Evolutionary conservation across 441 rosid genomes (phyloP).

Genomic region (Capsella rubella): DNA sequence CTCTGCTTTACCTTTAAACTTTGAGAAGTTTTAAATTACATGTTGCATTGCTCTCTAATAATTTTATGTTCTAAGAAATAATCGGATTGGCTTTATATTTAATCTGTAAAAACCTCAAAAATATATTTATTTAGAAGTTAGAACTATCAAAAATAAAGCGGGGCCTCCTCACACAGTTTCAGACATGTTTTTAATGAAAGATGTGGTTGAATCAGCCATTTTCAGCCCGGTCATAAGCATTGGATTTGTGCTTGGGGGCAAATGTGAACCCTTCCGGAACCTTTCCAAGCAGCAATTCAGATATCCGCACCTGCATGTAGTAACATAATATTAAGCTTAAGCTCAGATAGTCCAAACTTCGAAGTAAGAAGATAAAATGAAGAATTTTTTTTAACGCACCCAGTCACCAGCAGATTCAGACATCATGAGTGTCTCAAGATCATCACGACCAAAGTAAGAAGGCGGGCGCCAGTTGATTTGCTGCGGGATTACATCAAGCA

Average conservation of each 20-base stretch:
- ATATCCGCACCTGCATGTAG: conserved; percentile 68
- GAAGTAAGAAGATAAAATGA: neutral
- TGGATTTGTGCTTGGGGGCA: conserved; percentile 94
- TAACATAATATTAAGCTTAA: conserved; percentile 2
- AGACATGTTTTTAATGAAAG: conserved; percentile 4
- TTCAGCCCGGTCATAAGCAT: conserved; percentile 87
- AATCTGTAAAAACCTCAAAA: neutral
- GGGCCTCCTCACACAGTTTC: conserved; percentile 6
- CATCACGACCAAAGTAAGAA: conserved; percentile 86
- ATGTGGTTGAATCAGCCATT: conserved; percentile 63
- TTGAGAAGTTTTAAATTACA: neutral
- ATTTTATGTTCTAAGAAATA: neutral
- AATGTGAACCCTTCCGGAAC: conserved; percentile 92
- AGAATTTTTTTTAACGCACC: conserved; percentile 51
- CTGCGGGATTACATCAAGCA: conserved; percentile 86
- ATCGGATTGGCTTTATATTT: neutral
- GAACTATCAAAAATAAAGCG: neutral
- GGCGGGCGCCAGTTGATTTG: conserved; percentile 93
- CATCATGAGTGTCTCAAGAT: conserved; percentile 92
- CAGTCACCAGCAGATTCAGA: conserved; percentile 97
- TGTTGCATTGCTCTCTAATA: neutral
- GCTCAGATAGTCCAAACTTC: neutral
- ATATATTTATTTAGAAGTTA: neutral
- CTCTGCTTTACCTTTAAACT: neutral
- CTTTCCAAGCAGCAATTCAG: conserved; percentile 92